A percentile compares a stretch with the other conserved stretches of the same genome.
These are phyloP conservation scores for Endoconidiophora polonica DNA, from an alignment of 2,329 filamentous ascomycete species.

Conservation along the genomic window DNA sequence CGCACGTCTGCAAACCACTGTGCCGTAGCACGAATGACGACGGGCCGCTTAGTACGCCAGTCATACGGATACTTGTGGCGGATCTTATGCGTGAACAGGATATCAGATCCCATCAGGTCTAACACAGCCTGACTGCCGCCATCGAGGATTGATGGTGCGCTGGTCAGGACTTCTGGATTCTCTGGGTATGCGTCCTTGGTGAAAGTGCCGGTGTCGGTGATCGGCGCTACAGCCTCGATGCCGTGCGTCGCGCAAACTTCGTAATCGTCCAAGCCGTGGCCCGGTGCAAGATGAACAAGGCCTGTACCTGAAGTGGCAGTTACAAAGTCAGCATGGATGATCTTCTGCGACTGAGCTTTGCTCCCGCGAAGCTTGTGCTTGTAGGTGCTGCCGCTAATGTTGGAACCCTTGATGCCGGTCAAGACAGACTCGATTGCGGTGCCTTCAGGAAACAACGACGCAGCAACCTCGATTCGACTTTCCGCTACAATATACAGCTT, in stretches of 20 bases:
- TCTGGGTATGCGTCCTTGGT: constrained; percentile 63
- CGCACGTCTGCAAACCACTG: constrained; percentile 97
- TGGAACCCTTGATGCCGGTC: constrained; percentile 42
- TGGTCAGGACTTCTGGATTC: constrained; percentile 44
- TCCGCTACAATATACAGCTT: constrained; percentile 56
- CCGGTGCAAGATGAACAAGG: constrained; percentile 85
- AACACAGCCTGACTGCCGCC: constrained; percentile 56
- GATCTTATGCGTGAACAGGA: constrained; percentile 56
- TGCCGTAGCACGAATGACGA: constrained; percentile 80
- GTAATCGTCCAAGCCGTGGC: constrained; percentile 95
- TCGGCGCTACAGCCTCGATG: constrained; percentile 63
- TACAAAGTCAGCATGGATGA: constrained; percentile 80
- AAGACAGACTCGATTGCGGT: constrained; percentile 29
- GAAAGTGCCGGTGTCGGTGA: constrained; percentile 68
- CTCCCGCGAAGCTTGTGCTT: constrained; percentile 50
- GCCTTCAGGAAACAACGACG: constrained; percentile 32
- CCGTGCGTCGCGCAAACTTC: constrained; percentile 55
- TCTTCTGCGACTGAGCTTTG: constrained; percentile 40
- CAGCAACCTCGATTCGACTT: constrained; percentile 47
- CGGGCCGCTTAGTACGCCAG: constrained; percentile 86
- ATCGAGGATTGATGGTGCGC: constrained; percentile 53
- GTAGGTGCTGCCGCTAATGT: constrained; percentile 52
- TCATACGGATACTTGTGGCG: constrained; percentile 95
- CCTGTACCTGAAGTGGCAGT: constrained; percentile 81
- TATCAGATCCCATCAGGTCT: constrained; percentile 44